A percentile compares a stretch with the other conserved stretches of the same genome.
Evolutionary conservation across 2,329 filamentous ascomycete species (phyloP).

Genomic region (Botryotinia narcissicola): DNA sequence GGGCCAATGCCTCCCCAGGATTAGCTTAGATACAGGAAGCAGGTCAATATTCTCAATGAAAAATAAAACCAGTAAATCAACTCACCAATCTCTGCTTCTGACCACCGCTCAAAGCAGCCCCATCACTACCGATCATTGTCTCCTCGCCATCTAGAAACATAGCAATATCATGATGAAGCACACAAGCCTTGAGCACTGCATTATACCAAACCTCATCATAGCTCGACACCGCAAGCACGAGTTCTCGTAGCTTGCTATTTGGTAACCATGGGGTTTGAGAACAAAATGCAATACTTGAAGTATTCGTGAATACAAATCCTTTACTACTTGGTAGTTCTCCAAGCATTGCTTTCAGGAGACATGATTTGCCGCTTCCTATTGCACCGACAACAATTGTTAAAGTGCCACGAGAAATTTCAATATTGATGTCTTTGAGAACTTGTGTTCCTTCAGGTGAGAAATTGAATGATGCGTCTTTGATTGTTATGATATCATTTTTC

Average conservation of each 20-base stretch:
- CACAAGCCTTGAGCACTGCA: slow-evolving; percentile 31
- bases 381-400: slow-evolving; percentile 37
- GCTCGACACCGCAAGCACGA: slow-evolving; percentile 40
- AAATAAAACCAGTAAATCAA: background rate
- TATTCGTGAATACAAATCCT: slow-evolving; percentile 23
- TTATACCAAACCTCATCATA: slow-evolving; percentile 36
- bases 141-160: slow-evolving; percentile 34
- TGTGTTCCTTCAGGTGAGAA: background rate
- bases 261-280: slow-evolving; percentile 46
- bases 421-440: slow-evolving; percentile 23
- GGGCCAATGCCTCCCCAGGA: slow-evolving; percentile 27
- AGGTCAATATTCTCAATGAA: background rate
- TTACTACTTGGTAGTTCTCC: slow-evolving; percentile 26
- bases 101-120: slow-evolving; percentile 37
- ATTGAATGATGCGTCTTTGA: background rate
- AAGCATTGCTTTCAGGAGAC: slow-evolving; percentile 34
- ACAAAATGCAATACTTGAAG: slow-evolving; percentile 41
- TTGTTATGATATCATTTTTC: background rate
- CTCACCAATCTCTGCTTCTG: slow-evolving; percentile 32
- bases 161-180: slow-evolving; percentile 29
- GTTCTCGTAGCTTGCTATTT: slow-evolving; percentile 43
- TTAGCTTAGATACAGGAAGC: background rate
- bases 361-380: slow-evolving; percentile 38
- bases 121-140: slow-evolving; percentile 35
- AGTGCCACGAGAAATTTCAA: slow-evolving; percentile 20